These are phyloP conservation scores for Boletus reticulatus DNA, from an alignment of 768 basidiomycete species.

Conservation along the genomic window DNA sequence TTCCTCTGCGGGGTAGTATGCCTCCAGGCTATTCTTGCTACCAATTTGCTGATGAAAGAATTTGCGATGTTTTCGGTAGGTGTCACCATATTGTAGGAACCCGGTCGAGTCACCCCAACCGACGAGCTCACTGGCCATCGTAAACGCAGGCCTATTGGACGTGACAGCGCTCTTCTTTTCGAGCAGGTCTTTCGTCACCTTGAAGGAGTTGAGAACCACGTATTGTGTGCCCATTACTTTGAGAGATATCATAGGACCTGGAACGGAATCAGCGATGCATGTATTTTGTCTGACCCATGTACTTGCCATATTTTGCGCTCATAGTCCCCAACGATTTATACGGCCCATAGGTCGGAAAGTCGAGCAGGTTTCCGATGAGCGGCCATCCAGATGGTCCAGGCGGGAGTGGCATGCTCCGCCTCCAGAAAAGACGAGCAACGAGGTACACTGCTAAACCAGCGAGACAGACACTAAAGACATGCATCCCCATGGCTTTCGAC, in stretches of 20 bases:
- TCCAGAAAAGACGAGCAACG: not conserved
- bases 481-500: not conserved
- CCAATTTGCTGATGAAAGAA: constrained; percentile 9
- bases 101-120: constrained; percentile 5
- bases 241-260: not conserved
- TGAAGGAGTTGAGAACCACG: constrained; percentile 37
- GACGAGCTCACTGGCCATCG: constrained; percentile 21
- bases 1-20: constrained; percentile 5
- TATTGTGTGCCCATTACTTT: constrained; percentile 38
- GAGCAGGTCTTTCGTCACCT: constrained; percentile 24
- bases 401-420: not conserved
- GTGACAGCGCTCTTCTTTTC: constrained; percentile 7
- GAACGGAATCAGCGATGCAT: too few relatives aligned
- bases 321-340: constrained; percentile 48
- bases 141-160: constrained; percentile 7
- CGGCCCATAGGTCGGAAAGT: constrained; percentile 50
- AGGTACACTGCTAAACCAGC: constrained; percentile 14
- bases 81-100: constrained; percentile 9
- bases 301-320: constrained; percentile 45
- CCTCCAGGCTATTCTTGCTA: not conserved
- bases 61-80: constrained; percentile 4
- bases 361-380: constrained; percentile 51
- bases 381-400: constrained; percentile 25
- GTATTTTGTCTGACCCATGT: too few relatives aligned
- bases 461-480: not conserved